phyloP scores from a whole-genome alignment of 495 filamentous ascomycete genomes.

The Usnea hakonensis region DNA sequence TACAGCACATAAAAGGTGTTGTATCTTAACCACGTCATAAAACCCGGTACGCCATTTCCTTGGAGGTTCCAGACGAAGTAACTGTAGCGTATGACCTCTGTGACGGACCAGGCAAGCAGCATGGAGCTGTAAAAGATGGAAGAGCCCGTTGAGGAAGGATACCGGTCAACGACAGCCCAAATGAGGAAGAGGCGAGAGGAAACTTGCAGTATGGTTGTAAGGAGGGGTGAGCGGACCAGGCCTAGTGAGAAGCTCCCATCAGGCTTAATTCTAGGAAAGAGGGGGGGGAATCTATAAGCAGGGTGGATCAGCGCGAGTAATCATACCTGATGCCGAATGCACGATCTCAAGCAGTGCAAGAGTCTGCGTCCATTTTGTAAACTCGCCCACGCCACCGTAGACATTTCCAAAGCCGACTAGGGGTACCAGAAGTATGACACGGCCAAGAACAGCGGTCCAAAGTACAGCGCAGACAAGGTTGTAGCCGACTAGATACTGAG shows the following conservation, averaged over 20 bases:
- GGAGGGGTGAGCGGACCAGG: constrained; percentile 72
- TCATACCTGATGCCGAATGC: constrained; percentile 62
- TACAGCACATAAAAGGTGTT: constrained; percentile 91
- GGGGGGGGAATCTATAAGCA: not conserved
- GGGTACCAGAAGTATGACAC: constrained; percentile 43
- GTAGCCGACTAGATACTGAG: constrained; percentile 69
- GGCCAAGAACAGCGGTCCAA: constrained; percentile 65
- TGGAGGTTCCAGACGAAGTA: constrained; percentile 73
- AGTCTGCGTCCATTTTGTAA: constrained; percentile 73
- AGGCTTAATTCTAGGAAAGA: not conserved
- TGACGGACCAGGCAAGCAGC: constrained; percentile 75
- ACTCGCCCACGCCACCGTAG: constrained; percentile 49
- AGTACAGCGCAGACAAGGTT: constrained; percentile 66
- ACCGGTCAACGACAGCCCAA: constrained; percentile 66
- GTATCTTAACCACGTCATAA: constrained; percentile 80
- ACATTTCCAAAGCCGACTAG: constrained; percentile 45
- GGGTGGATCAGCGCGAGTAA: not conserved
- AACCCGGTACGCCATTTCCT: constrained; percentile 48
- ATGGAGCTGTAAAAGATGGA: constrained; percentile 55
- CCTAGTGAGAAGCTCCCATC: constrained; percentile 36
- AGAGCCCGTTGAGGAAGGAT: constrained; percentile 37
- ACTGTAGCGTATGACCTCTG: constrained; percentile 81
- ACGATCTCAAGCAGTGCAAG: constrained; percentile 73
- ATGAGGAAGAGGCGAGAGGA: constrained; percentile 72
- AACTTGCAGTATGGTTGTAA: constrained; percentile 87